Evolutionary conservation across 371 early-diverging fungal species (phyloP).

Genomic region (Rhizopus microsporus): DNA sequence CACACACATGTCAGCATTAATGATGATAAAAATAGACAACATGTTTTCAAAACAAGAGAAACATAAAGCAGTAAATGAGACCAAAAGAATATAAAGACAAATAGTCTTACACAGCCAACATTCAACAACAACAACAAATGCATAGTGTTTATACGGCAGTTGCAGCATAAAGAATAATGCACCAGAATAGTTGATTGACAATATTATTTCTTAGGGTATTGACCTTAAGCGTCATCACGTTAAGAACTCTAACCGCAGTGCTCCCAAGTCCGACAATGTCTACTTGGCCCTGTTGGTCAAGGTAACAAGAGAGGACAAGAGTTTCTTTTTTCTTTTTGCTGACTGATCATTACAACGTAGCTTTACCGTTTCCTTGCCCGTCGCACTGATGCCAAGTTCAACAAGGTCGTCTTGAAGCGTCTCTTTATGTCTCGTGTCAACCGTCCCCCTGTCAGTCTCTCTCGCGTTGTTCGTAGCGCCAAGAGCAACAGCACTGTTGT

Average conservation of each 20-base stretch:
- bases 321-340: neutral
- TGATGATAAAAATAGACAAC: no score
- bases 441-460: constrained; percentile 85
- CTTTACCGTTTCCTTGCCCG: constrained; percentile 97
- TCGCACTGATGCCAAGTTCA: constrained; percentile 95
- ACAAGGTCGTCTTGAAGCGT: constrained; percentile 96
- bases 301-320: constrained; percentile 27
- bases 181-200: neutral
- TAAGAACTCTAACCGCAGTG: constrained; percentile 85
- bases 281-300: constrained; percentile 96
- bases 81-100: no score
- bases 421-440: constrained; percentile 93
- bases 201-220: constrained; percentile 75
- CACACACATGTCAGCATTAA: no score
- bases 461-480: constrained; percentile 69
- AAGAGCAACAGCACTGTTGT: constrained; percentile 76
- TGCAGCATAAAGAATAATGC: neutral
- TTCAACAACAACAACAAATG: neutral
- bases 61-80: neutral
- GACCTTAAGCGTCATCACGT: constrained; percentile 95
- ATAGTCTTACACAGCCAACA: neutral
- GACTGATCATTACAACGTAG: constrained; percentile 44
- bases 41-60: no score
- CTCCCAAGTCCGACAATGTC: constrained; percentile 89
- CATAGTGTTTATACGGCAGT: constrained; percentile 8